Evolutionary conservation across 768 basidiomycete species (phyloP).

Genomic region (Cystofilobasidium bisporidii): DNA sequence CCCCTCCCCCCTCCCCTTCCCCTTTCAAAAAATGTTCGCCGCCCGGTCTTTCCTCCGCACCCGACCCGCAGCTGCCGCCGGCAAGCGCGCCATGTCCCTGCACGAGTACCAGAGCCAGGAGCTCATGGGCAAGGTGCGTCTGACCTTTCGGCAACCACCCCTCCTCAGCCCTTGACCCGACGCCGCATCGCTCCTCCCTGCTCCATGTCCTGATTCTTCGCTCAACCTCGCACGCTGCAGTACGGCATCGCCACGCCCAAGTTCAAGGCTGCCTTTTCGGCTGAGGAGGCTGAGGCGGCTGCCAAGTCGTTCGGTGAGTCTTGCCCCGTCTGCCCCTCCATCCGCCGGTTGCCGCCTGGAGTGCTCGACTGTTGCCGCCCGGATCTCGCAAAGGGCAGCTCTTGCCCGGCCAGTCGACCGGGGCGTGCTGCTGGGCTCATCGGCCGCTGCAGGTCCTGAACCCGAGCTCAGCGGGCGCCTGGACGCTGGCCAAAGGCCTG

Average conservation of each 20-base stretch:
- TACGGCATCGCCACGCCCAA: slow-evolving; percentile 94
- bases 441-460: too few relatives aligned
- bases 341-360: too few relatives aligned
- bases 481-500: too few relatives aligned
- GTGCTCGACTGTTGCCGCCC: too few relatives aligned
- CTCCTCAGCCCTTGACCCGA: too few relatives aligned
- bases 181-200: not conserved
- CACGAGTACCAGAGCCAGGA: slow-evolving; percentile 98
- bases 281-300: slow-evolving; percentile 78
- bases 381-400: too few relatives aligned
- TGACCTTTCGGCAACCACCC: too few relatives aligned
- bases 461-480: too few relatives aligned
- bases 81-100: slow-evolving; percentile 70
- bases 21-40: slow-evolving; percentile 10
- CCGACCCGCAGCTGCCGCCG: slow-evolving; percentile 1
- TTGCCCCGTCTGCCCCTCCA: not conserved
- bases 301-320: slow-evolving; percentile 74
- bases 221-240: slow-evolving; percentile 42
- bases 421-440: too few relatives aligned
- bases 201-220: not conserved
- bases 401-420: too few relatives aligned
- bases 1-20: not conserved
- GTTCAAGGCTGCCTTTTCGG: slow-evolving; percentile 72
- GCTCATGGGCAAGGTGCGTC: slow-evolving; percentile 74
- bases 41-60: slow-evolving; percentile 20